Conservation (phyloP, 108 stramenopile species). For the Mediolabrus comicus region DNA sequence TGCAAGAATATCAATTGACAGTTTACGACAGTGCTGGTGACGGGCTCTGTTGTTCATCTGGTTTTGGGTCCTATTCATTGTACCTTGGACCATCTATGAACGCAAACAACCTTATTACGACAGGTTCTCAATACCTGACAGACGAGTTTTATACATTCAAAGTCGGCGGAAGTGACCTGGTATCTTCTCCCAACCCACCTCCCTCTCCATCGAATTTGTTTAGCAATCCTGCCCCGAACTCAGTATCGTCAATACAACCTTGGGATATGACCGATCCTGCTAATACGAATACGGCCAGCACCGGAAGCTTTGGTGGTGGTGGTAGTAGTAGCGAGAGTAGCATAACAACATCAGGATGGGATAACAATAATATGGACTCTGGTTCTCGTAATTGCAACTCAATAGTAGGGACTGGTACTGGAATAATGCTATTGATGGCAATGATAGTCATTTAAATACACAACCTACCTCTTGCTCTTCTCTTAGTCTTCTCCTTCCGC, state of each 20-base stretch:
- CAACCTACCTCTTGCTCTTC: too few relatives aligned
- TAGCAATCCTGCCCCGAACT: not conserved
- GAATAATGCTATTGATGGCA: too few relatives aligned
- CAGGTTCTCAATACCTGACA: slow-evolving; percentile 4
- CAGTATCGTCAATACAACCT: not conserved
- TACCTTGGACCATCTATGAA: slow-evolving; percentile 8
- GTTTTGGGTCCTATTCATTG: slow-evolving; percentile 15
- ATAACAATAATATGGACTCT: too few relatives aligned
- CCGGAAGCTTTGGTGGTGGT: not conserved
- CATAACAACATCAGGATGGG: too few relatives aligned
- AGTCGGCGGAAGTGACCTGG: slow-evolving; percentile 2
- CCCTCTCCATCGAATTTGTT: not conserved
- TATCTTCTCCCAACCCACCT: not conserved
- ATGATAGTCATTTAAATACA: too few relatives aligned
- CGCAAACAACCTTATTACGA: not conserved
- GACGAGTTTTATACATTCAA: slow-evolving; percentile 8
- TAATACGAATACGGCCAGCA: too few relatives aligned
- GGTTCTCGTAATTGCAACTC: too few relatives aligned
- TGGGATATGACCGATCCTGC: too few relatives aligned
- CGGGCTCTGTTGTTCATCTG: slow-evolving; percentile 18
- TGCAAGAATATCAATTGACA: slow-evolving; percentile 15
- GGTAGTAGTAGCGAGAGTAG: too few relatives aligned
- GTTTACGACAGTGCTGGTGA: slow-evolving; percentile 7
- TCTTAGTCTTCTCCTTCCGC: too few relatives aligned
- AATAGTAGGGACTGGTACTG: too few relatives aligned